These are phyloP conservation scores for Neopestalotiopsis clavispora DNA, from an alignment of 2,329 filamentous ascomycete genomes.

Conservation along the genomic window DNA sequence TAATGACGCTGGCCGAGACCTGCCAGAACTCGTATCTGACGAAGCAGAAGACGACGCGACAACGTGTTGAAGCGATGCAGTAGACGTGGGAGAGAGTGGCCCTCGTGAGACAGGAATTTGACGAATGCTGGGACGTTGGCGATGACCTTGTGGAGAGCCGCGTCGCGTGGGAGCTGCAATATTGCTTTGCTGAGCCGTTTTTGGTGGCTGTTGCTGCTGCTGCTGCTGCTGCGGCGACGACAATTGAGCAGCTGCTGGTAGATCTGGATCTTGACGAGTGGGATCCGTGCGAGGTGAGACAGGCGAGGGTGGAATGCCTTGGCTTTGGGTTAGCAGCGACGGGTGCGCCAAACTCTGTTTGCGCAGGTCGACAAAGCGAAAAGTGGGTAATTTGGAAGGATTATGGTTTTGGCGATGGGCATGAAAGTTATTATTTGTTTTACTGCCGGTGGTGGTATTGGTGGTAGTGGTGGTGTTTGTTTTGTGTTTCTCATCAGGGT, in stretches of 20 bases:
- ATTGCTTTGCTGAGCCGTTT: conserved; percentile 26
- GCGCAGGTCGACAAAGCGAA: conserved; percentile 56
- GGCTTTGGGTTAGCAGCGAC: conserved; percentile 36
- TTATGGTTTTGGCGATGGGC: conserved; percentile 58
- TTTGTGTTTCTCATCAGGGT: conserved; percentile 12
- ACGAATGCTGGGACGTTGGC: conserved; percentile 24
- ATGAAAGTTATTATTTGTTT: conserved; percentile 38
- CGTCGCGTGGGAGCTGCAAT: conserved; percentile 26
- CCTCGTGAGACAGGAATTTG: conserved; percentile 31
- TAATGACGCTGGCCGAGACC: conserved; percentile 43
- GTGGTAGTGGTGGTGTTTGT: conserved; percentile 19
- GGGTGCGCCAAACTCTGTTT: conserved; percentile 41
- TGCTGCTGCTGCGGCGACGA: not conserved
- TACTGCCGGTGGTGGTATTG: conserved; percentile 16
- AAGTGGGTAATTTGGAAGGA: conserved; percentile 60
- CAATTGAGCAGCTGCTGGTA: conserved; percentile 23
- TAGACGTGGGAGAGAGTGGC: conserved; percentile 30
- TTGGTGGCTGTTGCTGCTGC: conserved; percentile 23
- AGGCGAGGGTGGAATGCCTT: conserved; percentile 42
- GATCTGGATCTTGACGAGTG: conserved; percentile 14
- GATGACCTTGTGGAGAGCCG: conserved; percentile 24
- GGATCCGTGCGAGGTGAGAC: conserved; percentile 41
- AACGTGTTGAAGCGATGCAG: conserved; percentile 31
- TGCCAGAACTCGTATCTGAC: conserved; percentile 33
- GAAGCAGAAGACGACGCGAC: conserved; percentile 39